Evolutionary conservation across 1,284 basidiomycete genomes (phyloP), one percentile per base, ranked within the genome.

Genomic region (Mycena sp.): DNA sequence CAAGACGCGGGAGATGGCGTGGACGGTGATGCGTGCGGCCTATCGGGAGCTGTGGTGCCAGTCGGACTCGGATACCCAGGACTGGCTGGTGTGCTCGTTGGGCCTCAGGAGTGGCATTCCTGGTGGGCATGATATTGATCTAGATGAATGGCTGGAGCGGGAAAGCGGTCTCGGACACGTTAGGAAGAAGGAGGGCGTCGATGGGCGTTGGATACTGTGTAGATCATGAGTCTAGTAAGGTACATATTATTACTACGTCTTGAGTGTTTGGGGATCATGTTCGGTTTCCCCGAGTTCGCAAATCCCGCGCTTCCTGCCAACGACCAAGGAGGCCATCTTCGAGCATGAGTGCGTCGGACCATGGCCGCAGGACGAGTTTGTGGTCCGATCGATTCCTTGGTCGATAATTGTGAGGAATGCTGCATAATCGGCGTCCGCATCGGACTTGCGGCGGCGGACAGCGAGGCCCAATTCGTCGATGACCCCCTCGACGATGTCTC

Each of bases 41-140:
- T 92, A 92, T 72, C 81, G 87, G n/a, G 90, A 92, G 70, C 66
- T 92, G 6, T 79, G 81, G 21, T 81, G 79, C 64, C 76, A 80
- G 45, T 70, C 74, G 23, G 71, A 73, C 1, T 68, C 76, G 21
- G 45, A 63, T 49, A 85, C 83, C 16, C 78, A 76, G 30, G 58
- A 65, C 10, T 92, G 90, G 90, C 74, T 91, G 32, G 72, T 74
- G 19, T 78, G 78, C 7, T 84, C 81, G 17, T 71, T 91, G 0
- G 79, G 76, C 25, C 68, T 87, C 43, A 70, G 61, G 4, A 40
- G 55, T 1, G 26, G 23, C 2, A 19, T 63, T 23, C 56, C 50
- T 3, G 56, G 26, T 0, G 32, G 21, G 30, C 32, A 4, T 6
- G 52, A 61, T 10, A 46, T 46, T 21, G 71, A 71, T 7, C 72